phyloP scores from a whole-genome alignment of 495 filamentous ascomycete genomes.

The Aspergillus affinis region DNA sequence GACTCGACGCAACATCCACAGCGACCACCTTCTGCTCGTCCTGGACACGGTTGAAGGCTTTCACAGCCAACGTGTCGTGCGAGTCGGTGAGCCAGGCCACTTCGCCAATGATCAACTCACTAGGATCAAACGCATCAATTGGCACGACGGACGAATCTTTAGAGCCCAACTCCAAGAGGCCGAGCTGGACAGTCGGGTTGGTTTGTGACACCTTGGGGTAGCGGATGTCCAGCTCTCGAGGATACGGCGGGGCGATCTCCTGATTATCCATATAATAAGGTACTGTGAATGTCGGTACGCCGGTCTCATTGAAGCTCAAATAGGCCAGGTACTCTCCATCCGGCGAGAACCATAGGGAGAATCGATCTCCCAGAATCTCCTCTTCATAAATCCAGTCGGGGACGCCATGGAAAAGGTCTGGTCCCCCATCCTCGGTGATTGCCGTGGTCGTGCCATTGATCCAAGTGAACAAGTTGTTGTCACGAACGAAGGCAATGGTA shows the following conservation, averaged over 20 bases:
- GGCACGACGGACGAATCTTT: constrained; percentile 5
- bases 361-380: constrained; percentile 21
- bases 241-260: constrained; percentile 20
- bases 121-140: constrained; percentile 17
- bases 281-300: constrained; percentile 19
- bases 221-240: constrained; percentile 18
- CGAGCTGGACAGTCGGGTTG: constrained; percentile 22
- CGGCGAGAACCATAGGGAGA: constrained; percentile 20
- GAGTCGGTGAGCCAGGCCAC: constrained; percentile 21
- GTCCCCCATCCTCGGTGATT: constrained; percentile 20
- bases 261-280: constrained; percentile 24
- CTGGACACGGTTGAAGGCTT: constrained; percentile 21
- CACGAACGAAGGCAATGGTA: constrained; percentile 22
- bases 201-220: constrained; percentile 22
- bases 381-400: constrained; percentile 26
- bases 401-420: constrained; percentile 22
- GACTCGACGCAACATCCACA: constrained; percentile 10
- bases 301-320: constrained; percentile 23
- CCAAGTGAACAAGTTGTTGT: constrained; percentile 20
- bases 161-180: constrained; percentile 13
- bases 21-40: constrained; percentile 21
- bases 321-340: constrained; percentile 20
- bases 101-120: constrained; percentile 22
- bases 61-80: constrained; percentile 17
- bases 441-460: constrained; percentile 13